phyloP scores from a whole-genome alignment of 2,329 filamentous ascomycete genomes.

The Fusarium euwallaceae region DNA sequence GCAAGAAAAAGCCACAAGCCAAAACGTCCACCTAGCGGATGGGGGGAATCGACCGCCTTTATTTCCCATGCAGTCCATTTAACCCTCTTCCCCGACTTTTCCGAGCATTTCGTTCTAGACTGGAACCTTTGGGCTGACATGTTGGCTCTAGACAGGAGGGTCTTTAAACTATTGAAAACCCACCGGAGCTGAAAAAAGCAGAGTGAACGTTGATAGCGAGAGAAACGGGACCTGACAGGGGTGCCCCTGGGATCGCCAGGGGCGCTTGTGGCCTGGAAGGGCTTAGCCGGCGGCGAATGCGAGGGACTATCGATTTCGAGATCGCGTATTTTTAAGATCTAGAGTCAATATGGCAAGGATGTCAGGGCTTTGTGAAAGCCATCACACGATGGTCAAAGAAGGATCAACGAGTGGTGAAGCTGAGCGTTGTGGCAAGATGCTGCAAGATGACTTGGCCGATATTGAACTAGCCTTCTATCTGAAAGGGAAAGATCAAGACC shows the following conservation, averaged over 20 bases:
- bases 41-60: neutral
- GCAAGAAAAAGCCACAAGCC: neutral
- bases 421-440: neutral
- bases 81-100: neutral
- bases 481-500: neutral
- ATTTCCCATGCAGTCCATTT: neutral
- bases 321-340: neutral
- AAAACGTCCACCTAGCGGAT: neutral
- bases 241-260: constrained; percentile 1
- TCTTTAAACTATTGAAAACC: constrained; percentile 8
- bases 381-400: neutral
- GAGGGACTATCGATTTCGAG: constrained; percentile 20
- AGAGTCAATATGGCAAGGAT: neutral
- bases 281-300: neutral
- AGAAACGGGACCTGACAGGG: neutral
- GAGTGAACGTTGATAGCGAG: neutral
- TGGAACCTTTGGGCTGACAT: neutral
- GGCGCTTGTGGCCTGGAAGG: neutral
- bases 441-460: neutral
- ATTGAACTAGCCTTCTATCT: neutral
- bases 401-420: neutral
- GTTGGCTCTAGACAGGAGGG: neutral
- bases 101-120: constrained; percentile 13
- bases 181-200: neutral
- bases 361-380: neutral